These are phyloP conservation scores for Polygonum maritimum DNA, from an alignment of 148 eudicot genomes.

Conservation along the genomic window DNA sequence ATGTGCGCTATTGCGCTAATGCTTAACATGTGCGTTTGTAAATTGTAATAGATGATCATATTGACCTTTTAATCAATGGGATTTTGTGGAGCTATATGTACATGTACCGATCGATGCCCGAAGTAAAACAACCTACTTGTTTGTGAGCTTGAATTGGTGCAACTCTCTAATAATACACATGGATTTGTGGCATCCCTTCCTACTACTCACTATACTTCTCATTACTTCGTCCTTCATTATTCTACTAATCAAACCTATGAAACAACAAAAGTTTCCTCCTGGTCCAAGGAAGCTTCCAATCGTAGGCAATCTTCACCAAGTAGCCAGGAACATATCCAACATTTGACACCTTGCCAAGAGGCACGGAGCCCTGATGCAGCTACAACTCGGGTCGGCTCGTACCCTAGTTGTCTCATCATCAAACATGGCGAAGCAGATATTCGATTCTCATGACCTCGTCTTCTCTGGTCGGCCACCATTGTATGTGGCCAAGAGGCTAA, in stretches of 20 bases:
- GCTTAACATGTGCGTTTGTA: too few species aligned
- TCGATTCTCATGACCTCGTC: constrained; percentile 29
- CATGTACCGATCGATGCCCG: background rate
- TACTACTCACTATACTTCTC: background rate
- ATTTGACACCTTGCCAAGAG: constrained; percentile 24
- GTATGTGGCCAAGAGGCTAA: constrained; percentile 24
- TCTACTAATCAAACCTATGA: background rate
- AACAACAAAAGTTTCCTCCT: constrained; percentile 26
- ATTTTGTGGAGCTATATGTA: background rate
- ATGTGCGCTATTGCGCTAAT: too few species aligned
- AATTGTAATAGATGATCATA: too few species aligned
- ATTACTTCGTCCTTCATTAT: background rate
- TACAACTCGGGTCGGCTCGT: constrained; percentile 43
- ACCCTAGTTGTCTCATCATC: constrained; percentile 51
- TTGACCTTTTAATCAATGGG: too few species aligned
- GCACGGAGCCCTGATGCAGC: constrained; percentile 38
- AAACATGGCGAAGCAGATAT: constrained; percentile 27
- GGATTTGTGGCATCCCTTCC: constrained; percentile 6
- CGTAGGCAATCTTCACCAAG: constrained; percentile 44
- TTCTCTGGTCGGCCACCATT: constrained; percentile 38
- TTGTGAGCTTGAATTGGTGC: too few species aligned
- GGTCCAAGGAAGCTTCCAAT: constrained; percentile 44
- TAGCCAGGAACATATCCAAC: constrained; percentile 25
- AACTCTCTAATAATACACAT: background rate
- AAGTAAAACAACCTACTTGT: too few species aligned